Evolutionary conservation across 2,329 filamentous ascomycete species (phyloP), one percentile per base, ranked within the genome.

Genomic region (Atkinsonella texensis): DNA sequence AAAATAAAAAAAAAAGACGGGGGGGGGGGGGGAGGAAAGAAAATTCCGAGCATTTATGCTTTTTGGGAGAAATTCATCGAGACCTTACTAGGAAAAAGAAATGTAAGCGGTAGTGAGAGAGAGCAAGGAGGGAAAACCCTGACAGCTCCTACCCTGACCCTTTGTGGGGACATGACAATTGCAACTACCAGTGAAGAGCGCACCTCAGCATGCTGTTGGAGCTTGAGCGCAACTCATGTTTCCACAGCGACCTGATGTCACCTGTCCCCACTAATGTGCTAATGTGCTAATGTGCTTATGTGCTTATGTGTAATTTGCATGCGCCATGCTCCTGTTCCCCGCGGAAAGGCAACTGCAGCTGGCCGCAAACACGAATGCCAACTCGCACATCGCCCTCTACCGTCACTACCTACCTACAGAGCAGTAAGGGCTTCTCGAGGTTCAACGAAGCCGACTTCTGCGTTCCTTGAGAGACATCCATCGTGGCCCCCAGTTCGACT

Each of bases 201-300:
- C 45, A 8, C 28, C 11, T 23, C 33, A 35, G 7, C 2, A 11
- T 13, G 33, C 33, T 2, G 33, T 13, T 13, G 13, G 23, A 46
- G 28, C 44, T 28, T 46, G 28, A 23, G 20, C 31, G 15, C 15
- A 17, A 17, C 46, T 48, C 17, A 28, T 20, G 53, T 55, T 55
- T 49, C 52, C 53, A 52, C 39, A 50, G 54, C 54, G 54, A 55
- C 54, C 43, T 50, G 48, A 53, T 49, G 54, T 55, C 54, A 55
- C 52, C 41, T 43, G 45, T 40, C 46, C 32, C 52, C 51, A 52
- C 51, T 45, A 47, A 33, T 44, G 47, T 18, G n/a, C n/a, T n/a
- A n/a, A n/a, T n/a, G n/a, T n/a, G n/a, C n/a, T n/a, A n/a, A n/a
- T n/a, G n/a, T n/a, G n/a, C n/a, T n/a, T n/a, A n/a, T n/a, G n/a